Evolutionary conservation across 2,329 filamentous ascomycete species (phyloP), one percentile per base, ranked within the genome.

Genomic region (Beauveria varroae): DNA sequence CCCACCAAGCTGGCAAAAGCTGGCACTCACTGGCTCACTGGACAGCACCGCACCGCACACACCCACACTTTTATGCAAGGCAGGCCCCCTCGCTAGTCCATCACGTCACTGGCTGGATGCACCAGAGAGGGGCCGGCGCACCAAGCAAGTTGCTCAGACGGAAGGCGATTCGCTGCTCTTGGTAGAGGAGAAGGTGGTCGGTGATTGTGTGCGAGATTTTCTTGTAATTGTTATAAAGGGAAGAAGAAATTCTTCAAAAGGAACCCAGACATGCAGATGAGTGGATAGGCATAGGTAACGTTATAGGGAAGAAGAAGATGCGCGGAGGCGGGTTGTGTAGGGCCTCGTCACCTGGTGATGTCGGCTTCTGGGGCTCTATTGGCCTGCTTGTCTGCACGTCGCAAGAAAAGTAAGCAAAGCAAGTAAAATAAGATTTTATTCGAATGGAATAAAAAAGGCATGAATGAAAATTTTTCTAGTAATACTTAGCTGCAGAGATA

Each of bases 91-190:
- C 43, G 34, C 43, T 47, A 50, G 44, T 28, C 44, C 30, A 58
- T 58, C 56, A 50, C 56, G 44, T 58, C 56, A 49, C 43, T 37
- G 56, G 41, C 56, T 43, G 56, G 56, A 51, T 51, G 56, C 56
- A 58, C 28, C 2, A 58, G n/a, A 10, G 56, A 24, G 56, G n/a
- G 14, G 16, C 43, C 10, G 28, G 30, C 26, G 28, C 54, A 37
- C 49, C 28, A 51, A 51, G 16, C 9, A 20, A 46, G n/a, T 43
- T 57, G 16, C 56, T 51, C 34, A 50, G 16, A n/a, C 3, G 30
- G 9, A 54, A 20, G 20, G 24, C 26, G 54, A 57, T 57, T 56
- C 26, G 53, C 41, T 56, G 37, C 22, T 34, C 30, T 34, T 34
- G 14, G 2, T 37, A 37, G 34, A 16, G 34, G 12, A 37, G 12